Evolutionary conservation across 305 asterid genomes (phyloP), one percentile per base, ranked within the genome.

Genomic region (Rubia peregrina): DNA sequence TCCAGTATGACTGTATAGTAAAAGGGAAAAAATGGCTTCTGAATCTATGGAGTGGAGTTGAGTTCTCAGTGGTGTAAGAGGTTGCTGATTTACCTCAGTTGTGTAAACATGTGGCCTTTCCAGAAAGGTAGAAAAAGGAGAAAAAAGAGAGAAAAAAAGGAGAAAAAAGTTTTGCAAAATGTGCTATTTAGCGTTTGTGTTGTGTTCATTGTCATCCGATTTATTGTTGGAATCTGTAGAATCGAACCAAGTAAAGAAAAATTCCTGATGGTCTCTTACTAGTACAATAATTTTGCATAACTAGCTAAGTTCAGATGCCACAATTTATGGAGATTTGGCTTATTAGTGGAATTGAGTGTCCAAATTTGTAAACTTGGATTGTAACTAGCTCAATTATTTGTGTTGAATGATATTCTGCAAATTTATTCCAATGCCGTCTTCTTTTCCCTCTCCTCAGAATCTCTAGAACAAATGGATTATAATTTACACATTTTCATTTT

Each of bases 51-150:
- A 65, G 73, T 67, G 41, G 61, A 65, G 73, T 33, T 33, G 36
- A 33, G 5, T 33, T 33, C 36, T 33, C 36, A 33, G 36, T 33
- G 36, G 36, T 33, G 36, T 33, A 33, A 33, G 36, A 33, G 5
- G 80, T 74, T 75, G 81, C 83, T 73, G 12, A 43, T 30, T 43
- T 44, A 71, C 76, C 69, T 61, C 71, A 42, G 19, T 38, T 72
- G 62, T 84, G 88, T 84, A 84, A 79, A 75, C 82, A 81, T 46
- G 61, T 65, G 80, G 74, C 56, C 82, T 83, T 67, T 70, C 73
- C 64, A 55, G 79, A 73, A 57, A 57, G 36, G 36, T 19, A 21
- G 36, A 21, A 57, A 57, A 57, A 22, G 16, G 26, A 24, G 26
- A 24, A 24, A 24, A 24, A 24, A 24, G 1, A 1, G 1, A 9